phyloP scores from a whole-genome alignment of 257 asterid species.

The Solanum sparsipilum region DNA sequence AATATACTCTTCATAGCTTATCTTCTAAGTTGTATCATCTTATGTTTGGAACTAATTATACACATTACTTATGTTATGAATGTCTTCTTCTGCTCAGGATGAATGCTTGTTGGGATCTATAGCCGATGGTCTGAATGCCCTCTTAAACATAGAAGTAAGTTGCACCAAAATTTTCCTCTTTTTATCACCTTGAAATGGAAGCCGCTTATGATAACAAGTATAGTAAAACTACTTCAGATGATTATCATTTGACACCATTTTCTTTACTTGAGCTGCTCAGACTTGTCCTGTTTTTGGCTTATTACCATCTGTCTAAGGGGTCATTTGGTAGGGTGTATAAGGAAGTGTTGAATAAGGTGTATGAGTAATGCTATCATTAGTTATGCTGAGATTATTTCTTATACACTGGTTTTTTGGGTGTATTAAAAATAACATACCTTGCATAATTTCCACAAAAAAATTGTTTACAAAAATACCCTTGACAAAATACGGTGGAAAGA shows the following conservation, averaged over 20 bases:
- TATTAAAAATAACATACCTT: not conserved
- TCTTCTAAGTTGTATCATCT: not conserved
- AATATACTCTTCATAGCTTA: not conserved
- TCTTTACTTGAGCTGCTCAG: not conserved
- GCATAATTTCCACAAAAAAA: not conserved
- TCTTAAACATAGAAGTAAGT: constrained; percentile 84
- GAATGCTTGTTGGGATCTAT: constrained; percentile 48
- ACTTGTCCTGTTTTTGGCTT: not conserved
- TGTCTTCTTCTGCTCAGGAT: constrained; percentile 39
- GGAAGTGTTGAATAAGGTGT: not conserved
- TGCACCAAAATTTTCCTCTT: not conserved
- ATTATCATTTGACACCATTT: not conserved
- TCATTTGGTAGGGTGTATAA: not conserved
- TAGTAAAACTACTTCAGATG: not conserved
- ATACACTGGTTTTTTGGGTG: not conserved
- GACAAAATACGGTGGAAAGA: not conserved
- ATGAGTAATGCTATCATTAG: not conserved
- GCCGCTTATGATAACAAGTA: not conserved
- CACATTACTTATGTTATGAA: not conserved
- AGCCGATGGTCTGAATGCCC: constrained; percentile 86
- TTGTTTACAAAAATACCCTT: not conserved
- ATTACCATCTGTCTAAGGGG: not conserved
- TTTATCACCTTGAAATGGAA: not conserved
- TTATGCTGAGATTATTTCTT: not conserved
- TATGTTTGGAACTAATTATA: not conserved